A percentile compares a stretch with the other conserved stretches of the same genome.
These are phyloP conservation scores for Pythium volutum DNA, from an alignment of 352 stramenopile species.

Conservation along the genomic window DNA sequence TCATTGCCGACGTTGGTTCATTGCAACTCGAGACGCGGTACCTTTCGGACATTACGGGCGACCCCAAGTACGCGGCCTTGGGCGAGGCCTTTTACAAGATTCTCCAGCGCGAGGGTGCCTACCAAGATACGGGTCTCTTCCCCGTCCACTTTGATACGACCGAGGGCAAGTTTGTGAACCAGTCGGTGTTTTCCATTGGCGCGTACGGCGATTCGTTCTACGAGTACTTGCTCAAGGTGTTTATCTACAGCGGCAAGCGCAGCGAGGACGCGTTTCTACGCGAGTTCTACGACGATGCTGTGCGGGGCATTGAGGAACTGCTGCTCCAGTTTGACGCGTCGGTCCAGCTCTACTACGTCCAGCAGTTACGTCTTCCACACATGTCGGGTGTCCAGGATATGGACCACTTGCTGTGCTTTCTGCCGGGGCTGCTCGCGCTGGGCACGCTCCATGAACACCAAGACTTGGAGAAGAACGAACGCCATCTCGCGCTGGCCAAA, in stretches of 20 bases:
- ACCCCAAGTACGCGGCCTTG: constrained; percentile 67
- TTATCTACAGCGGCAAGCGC: constrained; percentile 92
- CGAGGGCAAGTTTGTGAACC: constrained; percentile 29
- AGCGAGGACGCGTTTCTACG: constrained; percentile 60
- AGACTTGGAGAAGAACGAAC: constrained; percentile 66
- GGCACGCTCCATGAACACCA: constrained; percentile 69
- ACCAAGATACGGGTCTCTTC: constrained; percentile 85
- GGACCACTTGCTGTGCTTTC: constrained; percentile 97
- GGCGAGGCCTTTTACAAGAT: constrained; percentile 81
- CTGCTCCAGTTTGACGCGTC: constrained; percentile 74
- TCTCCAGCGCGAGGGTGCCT: constrained; percentile 63
- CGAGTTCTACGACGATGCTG: constrained; percentile 92
- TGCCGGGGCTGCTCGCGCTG: constrained; percentile 92
- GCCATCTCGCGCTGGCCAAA: constrained; percentile 86
- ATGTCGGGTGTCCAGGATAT: constrained; percentile 72
- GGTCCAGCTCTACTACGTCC: constrained; percentile 68
- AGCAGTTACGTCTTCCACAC: constrained; percentile 52
- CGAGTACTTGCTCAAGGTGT: constrained; percentile 98
- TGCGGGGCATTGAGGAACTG: constrained; percentile 91
- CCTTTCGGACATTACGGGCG: constrained; percentile 74
- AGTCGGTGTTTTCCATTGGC: constrained; percentile 87
- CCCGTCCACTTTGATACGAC: constrained; percentile 72
- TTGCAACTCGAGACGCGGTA: constrained; percentile 83
- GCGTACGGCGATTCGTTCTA: constrained; percentile 97
- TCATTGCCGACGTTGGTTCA: constrained; percentile 82